Evolutionary conservation across 805 yeast genomes (phyloP), one percentile per base, ranked within the genome.

Genomic region (Ogataea parapolymorpha): DNA sequence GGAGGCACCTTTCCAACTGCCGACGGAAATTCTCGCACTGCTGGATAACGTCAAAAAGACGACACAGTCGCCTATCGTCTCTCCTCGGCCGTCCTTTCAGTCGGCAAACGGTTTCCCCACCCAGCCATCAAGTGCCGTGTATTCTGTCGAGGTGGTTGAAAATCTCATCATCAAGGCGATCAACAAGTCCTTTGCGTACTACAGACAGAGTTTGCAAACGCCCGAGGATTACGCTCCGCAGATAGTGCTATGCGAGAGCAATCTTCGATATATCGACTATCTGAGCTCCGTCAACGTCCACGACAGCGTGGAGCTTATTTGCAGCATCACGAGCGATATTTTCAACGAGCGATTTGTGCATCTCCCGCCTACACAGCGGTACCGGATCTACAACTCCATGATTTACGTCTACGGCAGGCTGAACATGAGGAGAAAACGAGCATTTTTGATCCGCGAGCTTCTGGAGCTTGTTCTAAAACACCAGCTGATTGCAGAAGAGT

Each of bases 161-260:
- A 67, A 67, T 13, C 46, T 75, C 6, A 50, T 75, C 1, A 50
- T 59, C 22, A 61, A 63, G 16, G 58, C 75, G 3, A 61, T 68
- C 23, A 63, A 55, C 10, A 71, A 68, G 42, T 58, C 67, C 4
- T 41, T 74, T 6, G 66, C 52, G 34, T 77, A 55, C 52, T 82
- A 73, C 58, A 72, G 68, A 41, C 51, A 65, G 28, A 80, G 91
- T 27, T 67, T 77, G 5, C 58, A 67, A 28, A 80, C 75, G 41
- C 70, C 73, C 7, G 87, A 80, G 41, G 95, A 91, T 49, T 77
- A 76, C 49, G 90, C 83, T 0, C 97, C 98, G 0, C 91, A 82
- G 44, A 62, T 83, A 1, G 89, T 89, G 0, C 85, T 79, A 48
- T 78, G 84, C 31, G 96, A 88, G 49, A 71, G 82, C 2, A 67